Percentiles rank a stretch among this genome's conserved stretches.
phyloP scores from a whole-genome alignment of 345 rosid genomes.

The Gossypium arboreum region DNA sequence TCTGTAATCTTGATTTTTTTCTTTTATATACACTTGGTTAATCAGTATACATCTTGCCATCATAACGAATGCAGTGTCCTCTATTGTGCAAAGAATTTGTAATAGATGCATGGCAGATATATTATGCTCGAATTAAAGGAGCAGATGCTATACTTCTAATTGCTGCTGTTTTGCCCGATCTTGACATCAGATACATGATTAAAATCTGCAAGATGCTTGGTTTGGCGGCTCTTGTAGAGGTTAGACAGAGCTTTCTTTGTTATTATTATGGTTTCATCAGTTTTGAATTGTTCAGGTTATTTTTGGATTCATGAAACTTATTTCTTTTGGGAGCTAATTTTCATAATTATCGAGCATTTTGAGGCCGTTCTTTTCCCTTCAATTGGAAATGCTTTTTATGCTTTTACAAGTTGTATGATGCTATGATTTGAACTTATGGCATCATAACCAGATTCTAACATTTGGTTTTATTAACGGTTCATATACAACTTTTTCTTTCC shows the following conservation, averaged over 20 bases:
- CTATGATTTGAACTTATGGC: not conserved
- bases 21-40: slow-evolving; percentile 2
- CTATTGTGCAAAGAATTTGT: slow-evolving; percentile 84
- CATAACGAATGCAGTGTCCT: slow-evolving; percentile 70
- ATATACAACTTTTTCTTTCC: not conserved
- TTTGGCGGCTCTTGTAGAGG: slow-evolving; percentile 84
- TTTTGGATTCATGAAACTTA: slow-evolving; percentile 4
- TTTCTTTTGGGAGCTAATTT: not conserved
- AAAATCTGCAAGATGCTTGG: slow-evolving; percentile 91
- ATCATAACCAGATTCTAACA: not conserved
- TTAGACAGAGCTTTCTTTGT: slow-evolving; percentile 13
- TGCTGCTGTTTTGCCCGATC: slow-evolving; percentile 91
- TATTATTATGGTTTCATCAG: not conserved
- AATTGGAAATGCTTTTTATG: not conserved
- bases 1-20: slow-evolving; percentile 2
- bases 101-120: slow-evolving; percentile 94
- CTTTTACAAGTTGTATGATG: not conserved
- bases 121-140: slow-evolving; percentile 76
- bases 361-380: not conserved
- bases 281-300: not conserved
- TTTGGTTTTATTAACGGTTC: not conserved
- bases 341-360: not conserved
- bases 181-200: slow-evolving; percentile 81
- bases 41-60: slow-evolving; percentile 6
- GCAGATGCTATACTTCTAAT: slow-evolving; percentile 88